These are phyloP conservation scores for Dendrobium nobile DNA, from an alignment of 106 monocot species.

Conservation along the genomic window DNA sequence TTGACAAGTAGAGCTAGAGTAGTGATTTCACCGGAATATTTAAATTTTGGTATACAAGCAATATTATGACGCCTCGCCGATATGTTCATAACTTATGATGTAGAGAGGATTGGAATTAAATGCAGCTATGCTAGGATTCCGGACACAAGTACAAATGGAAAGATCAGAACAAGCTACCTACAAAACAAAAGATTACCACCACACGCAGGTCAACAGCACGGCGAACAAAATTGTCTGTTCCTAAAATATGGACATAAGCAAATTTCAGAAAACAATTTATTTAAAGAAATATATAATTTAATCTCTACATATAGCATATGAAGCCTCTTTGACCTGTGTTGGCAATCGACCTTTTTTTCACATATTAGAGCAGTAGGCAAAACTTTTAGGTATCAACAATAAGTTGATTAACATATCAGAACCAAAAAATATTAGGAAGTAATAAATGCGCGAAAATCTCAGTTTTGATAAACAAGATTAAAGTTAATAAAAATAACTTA, in stretches of 20 bases:
- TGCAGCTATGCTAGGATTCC: too few relatives aligned
- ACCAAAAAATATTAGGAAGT: not conserved
- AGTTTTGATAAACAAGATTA: not conserved
- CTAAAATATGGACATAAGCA: not conserved
- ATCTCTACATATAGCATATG: not conserved
- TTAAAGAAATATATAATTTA: not conserved
- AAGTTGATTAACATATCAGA: slow-evolving; percentile 6
- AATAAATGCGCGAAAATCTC: not conserved
- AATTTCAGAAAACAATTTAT: not conserved
- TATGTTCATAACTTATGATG: too few relatives aligned
- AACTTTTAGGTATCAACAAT: not conserved
- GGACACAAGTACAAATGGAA: too few relatives aligned
- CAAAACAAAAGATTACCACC: too few relatives aligned
- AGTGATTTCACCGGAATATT: too few relatives aligned
- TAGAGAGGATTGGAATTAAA: too few relatives aligned
- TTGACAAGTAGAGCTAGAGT: too few relatives aligned
- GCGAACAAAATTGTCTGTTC: not conserved
- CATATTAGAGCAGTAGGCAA: not conserved
- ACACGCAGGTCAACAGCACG: not conserved
- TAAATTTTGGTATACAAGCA: too few relatives aligned
- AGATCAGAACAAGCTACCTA: too few relatives aligned
- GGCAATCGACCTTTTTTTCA: not conserved
- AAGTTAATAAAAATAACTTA: slow-evolving; percentile 31
- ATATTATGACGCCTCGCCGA: too few relatives aligned
- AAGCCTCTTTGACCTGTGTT: not conserved